Evolutionary conservation across 2,329 filamentous ascomycete genomes (phyloP), one percentile per base, ranked within the genome.

Genomic region (Alternaria incomplexa): DNA sequence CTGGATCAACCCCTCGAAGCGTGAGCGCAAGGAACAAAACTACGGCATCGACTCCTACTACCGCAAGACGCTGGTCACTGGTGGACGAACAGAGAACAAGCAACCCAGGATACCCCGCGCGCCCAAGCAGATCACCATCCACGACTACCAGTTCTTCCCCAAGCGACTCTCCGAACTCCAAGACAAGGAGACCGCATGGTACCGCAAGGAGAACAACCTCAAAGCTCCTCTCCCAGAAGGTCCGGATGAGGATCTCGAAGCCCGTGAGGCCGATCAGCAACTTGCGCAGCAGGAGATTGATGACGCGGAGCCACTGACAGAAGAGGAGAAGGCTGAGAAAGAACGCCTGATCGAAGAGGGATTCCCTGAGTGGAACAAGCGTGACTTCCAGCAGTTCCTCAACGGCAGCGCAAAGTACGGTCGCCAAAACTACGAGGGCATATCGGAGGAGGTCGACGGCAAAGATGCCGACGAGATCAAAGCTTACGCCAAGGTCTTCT

Each of bases 31-130:
- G 81, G 95, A 98, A 77, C 93, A 97, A 78, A 93, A 93, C 6
- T 99, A 99, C 79, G 97, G 95, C 0, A 97, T 99, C 84, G 96
- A 99, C 79, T 97, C 97, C 80, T 99, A 99, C 83, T 99, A 98
- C 82, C 91, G 95, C 69, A 90, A 96, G 73, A 93, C 93, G 10
- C 87, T 99, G 75, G 91, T 92, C 72, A 96, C 92, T 56, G 89
- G 93, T 80, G 89, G 90, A 36, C 87, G 90, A 48, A 90, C 89
- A 23, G 90, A 93, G 43, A 93, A 97, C 65, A 87, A 92, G 25
- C 97, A 97, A 80, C 94, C 95, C 9, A 97, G 97, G 81, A 93
- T 96, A 20, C 96, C 96, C n/a, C 90, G 94, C 59, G 93, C 96
- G 10, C 96, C 96, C 1, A 97, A 96, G 81, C 96, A 99, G 78